phyloP scores from a whole-genome alignment of 2,329 filamentous ascomycete genomes.

The Macrophomina phaseolina region DNA sequence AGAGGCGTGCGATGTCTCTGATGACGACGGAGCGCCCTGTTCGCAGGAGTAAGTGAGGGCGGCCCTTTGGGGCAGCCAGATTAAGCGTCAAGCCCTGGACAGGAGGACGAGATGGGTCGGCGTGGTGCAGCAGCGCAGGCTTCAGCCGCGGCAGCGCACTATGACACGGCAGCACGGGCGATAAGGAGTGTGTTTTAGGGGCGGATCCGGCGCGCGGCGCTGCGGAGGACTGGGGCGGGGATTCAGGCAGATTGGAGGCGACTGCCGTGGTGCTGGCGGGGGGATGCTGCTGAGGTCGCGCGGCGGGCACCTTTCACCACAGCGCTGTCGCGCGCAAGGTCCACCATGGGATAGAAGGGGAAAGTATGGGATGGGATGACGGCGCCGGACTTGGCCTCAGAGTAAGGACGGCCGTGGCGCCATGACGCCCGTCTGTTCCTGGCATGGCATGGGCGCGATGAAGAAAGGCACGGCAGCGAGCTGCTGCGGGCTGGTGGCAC shows the following conservation, averaged over 20 bases:
- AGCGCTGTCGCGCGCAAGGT: background rate
- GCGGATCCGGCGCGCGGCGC: background rate
- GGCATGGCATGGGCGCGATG: constrained; percentile 20
- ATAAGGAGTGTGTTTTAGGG: background rate
- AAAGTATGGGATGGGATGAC: background rate
- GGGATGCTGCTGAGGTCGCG: constrained; percentile 20
- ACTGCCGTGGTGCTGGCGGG: constrained; percentile 11
- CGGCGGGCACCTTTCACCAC: constrained; percentile 5
- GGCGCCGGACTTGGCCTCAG: constrained; percentile 13
- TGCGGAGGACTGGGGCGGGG: constrained; percentile 1
- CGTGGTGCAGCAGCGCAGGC: background rate
- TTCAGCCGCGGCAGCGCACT: constrained; percentile 4
- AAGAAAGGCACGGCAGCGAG: constrained; percentile 26
- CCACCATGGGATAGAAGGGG: background rate
- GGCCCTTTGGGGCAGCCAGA: constrained; percentile 9
- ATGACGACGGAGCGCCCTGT: constrained; percentile 27
- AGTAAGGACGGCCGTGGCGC: constrained; percentile 21
- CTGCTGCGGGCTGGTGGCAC: constrained; percentile 6
- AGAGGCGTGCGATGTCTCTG: constrained; percentile 5
- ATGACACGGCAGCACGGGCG: background rate
- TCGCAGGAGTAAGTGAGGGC: constrained; percentile 26
- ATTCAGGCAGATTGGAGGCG: constrained; percentile 4
- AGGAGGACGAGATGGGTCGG: background rate
- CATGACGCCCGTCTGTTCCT: constrained; percentile 23
- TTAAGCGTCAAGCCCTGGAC: constrained; percentile 24